These are phyloP conservation scores for Gentiana dahurica DNA, from an alignment of 257 asterid species.

Conservation along the genomic window DNA sequence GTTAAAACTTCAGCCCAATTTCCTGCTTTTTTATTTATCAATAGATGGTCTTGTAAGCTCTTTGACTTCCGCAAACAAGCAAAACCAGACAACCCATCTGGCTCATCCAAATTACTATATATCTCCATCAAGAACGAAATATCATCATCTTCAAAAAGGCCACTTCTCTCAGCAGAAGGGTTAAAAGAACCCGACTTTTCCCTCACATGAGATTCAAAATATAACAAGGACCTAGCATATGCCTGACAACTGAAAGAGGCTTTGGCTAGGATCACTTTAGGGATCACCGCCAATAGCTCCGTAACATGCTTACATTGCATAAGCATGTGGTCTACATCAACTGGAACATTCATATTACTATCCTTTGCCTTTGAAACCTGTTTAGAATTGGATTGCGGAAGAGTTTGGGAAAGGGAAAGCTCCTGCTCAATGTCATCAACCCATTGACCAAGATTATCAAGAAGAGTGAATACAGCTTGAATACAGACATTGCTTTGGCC, in stretches of 20 bases:
- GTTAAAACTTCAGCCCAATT: slow-evolving; percentile 98
- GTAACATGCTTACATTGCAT: slow-evolving; percentile 77
- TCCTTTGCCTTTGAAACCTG: slow-evolving; percentile 52
- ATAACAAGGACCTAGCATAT: slow-evolving; percentile 81
- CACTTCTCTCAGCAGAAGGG: slow-evolving; percentile 82
- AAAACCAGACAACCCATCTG: slow-evolving; percentile 93
- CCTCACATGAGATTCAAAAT: slow-evolving; percentile 83
- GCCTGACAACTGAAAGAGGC: slow-evolving; percentile 99
- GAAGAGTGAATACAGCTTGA: slow-evolving; percentile 91
- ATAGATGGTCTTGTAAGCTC: slow-evolving; percentile 75
- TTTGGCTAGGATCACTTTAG: slow-evolving; percentile 79
- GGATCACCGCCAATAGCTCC: slow-evolving; percentile 67
- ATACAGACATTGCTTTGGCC: slow-evolving; percentile 92
- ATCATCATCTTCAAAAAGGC: slow-evolving; percentile 79
- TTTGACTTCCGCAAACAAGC: slow-evolving; percentile 80
- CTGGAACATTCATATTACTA: slow-evolving; percentile 23
- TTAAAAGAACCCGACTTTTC: slow-evolving; percentile 84
- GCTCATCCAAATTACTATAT: slow-evolving; percentile 88
- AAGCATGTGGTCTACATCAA: slow-evolving; percentile 50
- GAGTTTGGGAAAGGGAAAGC: slow-evolving; percentile 78
- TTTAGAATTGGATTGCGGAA: slow-evolving; percentile 42
- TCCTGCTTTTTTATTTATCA: slow-evolving; percentile 87
- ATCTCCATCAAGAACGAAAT: slow-evolving; percentile 83
- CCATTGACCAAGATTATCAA: slow-evolving; percentile 99
- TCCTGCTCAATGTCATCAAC: slow-evolving; percentile 90